Conservation (phyloP, 257 asterid genomes). For the Solanum virginianum region DNA sequence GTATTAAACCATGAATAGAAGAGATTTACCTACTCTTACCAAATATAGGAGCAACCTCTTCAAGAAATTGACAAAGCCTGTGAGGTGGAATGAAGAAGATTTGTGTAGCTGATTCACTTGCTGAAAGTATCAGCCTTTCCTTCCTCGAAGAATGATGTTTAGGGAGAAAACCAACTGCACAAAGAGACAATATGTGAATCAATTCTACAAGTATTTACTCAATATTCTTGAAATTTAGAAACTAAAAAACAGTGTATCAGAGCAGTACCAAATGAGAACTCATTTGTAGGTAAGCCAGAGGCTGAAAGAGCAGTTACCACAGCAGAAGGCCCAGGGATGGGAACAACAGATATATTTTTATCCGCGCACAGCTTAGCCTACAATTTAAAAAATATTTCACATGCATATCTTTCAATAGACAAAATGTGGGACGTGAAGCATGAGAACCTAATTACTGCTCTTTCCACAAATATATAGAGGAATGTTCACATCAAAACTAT, state of each 20-base stretch:
- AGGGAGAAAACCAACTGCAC: slow-evolving; percentile 93
- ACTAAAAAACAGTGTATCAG: not conserved
- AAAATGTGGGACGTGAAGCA: not conserved
- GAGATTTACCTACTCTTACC: slow-evolving; percentile 55
- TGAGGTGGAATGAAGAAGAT: slow-evolving; percentile 89
- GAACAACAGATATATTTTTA: slow-evolving; percentile 59
- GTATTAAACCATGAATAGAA: not conserved
- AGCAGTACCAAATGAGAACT: slow-evolving; percentile 78
- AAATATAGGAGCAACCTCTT: slow-evolving; percentile 52
- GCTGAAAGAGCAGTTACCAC: slow-evolving; percentile 79
- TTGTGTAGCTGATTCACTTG: slow-evolving; percentile 63
- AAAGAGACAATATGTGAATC: not conserved
- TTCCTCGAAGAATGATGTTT: slow-evolving; percentile 75
- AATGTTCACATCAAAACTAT: not conserved
- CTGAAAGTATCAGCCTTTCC: slow-evolving; percentile 63
- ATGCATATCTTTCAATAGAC: not conserved
- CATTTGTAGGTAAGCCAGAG: slow-evolving; percentile 75
- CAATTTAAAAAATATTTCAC: slow-evolving; percentile 5
- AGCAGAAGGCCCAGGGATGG: slow-evolving; percentile 96
- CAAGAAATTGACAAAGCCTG: slow-evolving; percentile 74
- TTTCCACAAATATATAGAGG: not conserved
- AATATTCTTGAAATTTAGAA: not conserved
- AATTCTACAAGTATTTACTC: not conserved
- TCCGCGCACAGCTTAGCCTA: slow-evolving; percentile 70
- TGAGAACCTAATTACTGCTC: not conserved